Conservation (phyloP, 2,329 filamentous ascomycete species). For the Cladosporium sp. region DNA sequence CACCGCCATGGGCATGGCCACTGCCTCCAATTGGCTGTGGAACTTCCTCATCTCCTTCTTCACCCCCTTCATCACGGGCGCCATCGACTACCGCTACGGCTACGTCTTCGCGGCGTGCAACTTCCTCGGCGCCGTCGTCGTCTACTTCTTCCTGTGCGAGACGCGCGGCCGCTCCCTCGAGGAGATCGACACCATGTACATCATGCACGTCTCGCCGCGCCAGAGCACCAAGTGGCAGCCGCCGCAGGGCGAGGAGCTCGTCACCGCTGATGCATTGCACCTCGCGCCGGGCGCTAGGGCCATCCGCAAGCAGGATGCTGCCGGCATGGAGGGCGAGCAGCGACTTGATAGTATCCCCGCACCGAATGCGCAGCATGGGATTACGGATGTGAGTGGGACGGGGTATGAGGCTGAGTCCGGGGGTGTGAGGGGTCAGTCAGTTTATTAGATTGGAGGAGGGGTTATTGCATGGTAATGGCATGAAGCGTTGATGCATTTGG, state of each 20-base stretch:
- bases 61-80: slow-evolving; percentile 26
- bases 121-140: slow-evolving; percentile 33
- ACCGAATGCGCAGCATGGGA: slow-evolving; percentile 23
- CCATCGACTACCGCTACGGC: slow-evolving; percentile 33
- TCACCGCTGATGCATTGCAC: slow-evolving; percentile 23
- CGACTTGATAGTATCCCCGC: slow-evolving; percentile 23
- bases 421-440: slow-evolving; percentile 18
- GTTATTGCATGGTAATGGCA: too few species aligned
- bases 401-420: slow-evolving; percentile 23
- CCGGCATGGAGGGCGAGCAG: slow-evolving; percentile 27
- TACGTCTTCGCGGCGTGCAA: slow-evolving; percentile 32
- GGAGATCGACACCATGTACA: slow-evolving; percentile 77
- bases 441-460: neutral
- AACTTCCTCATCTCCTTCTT: slow-evolving; percentile 30
- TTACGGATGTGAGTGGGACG: slow-evolving; percentile 27
- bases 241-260: slow-evolving; percentile 21
- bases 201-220: slow-evolving; percentile 36
- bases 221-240: slow-evolving; percentile 28
- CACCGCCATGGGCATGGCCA: slow-evolving; percentile 55
- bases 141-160: slow-evolving; percentile 77
- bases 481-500: too few species aligned
- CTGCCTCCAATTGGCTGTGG: slow-evolving; percentile 58
- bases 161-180: slow-evolving; percentile 69
- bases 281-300: slow-evolving; percentile 21
- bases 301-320: slow-evolving; percentile 26